Percentiles rank a stretch among this genome's conserved stretches.
phyloP scores from a whole-genome alignment of 768 basidiomycete genomes.

The Suillus fuscotomentosus region DNA sequence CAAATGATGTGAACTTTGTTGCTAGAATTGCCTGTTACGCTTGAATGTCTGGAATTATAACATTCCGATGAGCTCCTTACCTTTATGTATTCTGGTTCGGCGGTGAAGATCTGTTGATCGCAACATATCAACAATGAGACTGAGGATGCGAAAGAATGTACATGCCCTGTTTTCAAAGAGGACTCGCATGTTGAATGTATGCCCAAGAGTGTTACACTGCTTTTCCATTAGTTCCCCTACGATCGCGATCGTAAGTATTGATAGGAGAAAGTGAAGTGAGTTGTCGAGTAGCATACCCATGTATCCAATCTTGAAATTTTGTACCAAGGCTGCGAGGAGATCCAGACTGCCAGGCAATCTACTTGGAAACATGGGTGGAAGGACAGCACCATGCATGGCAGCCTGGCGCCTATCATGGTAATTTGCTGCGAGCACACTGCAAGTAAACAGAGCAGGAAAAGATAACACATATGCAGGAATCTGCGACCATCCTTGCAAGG shows the following conservation, averaged over 20 bases:
- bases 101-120: slow-evolving; percentile 32
- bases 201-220: slow-evolving; percentile 19
- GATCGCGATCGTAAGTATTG: no score
- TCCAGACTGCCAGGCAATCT: slow-evolving; percentile 47
- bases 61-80: slow-evolving; percentile 13
- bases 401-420: slow-evolving; percentile 37
- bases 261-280: not conserved
- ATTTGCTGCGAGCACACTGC: slow-evolving; percentile 14
- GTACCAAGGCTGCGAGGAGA: slow-evolving; percentile 36
- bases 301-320: slow-evolving; percentile 45
- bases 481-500: slow-evolving; percentile 17
- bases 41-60: not conserved
- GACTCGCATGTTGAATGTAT: slow-evolving; percentile 21
- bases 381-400: slow-evolving; percentile 42
- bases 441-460: slow-evolving; percentile 21
- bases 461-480: slow-evolving; percentile 19
- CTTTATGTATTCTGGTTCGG: slow-evolving; percentile 41
- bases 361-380: slow-evolving; percentile 39
- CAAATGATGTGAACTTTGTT: slow-evolving; percentile 34
- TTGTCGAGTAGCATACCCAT: slow-evolving; percentile 34
- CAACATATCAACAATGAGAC: not conserved
- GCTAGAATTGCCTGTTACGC: slow-evolving; percentile 33
- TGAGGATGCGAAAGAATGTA: not conserved
- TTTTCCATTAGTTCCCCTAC: slow-evolving; percentile 13
- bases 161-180: slow-evolving; percentile 29